Evolutionary conservation across 805 yeast genomes (phyloP).

Genomic region (Teunomyces lycoperdinae): DNA sequence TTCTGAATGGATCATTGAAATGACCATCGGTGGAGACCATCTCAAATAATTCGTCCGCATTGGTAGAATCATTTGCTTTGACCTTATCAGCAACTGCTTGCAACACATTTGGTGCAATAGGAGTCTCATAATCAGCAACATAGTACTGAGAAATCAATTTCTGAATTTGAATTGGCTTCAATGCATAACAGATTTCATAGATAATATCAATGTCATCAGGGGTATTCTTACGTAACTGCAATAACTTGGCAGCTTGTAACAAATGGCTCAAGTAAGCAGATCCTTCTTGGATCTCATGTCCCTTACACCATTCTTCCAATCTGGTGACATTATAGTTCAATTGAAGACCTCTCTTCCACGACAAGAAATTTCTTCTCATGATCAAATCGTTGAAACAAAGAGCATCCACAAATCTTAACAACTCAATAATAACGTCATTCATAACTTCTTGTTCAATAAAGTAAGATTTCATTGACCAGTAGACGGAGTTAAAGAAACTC

Average conservation of each 20-base stretch:
- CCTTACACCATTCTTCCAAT: slow-evolving; percentile 97
- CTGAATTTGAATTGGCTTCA: slow-evolving; percentile 95
- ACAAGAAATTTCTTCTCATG: slow-evolving; percentile 88
- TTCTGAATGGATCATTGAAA: slow-evolving; percentile 80
- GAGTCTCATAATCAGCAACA: slow-evolving; percentile 92
- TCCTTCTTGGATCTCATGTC: slow-evolving; percentile 87
- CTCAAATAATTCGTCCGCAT: slow-evolving; percentile 63
- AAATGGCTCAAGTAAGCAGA: slow-evolving; percentile 79
- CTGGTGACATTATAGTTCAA: slow-evolving; percentile 94
- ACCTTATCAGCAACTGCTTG: slow-evolving; percentile 79
- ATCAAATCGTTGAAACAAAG: slow-evolving; percentile 92
- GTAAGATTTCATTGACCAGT: slow-evolving; percentile 91
- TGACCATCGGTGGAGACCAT: slow-evolving; percentile 68
- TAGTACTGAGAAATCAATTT: slow-evolving; percentile 84
- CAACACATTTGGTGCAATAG: slow-evolving; percentile 78
- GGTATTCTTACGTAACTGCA: slow-evolving; percentile 88
- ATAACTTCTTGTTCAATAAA: slow-evolving; percentile 82
- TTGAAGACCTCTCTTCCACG: slow-evolving; percentile 98
- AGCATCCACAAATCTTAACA: slow-evolving; percentile 85
- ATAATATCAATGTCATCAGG: slow-evolving; percentile 87
- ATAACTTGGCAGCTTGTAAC: slow-evolving; percentile 86
- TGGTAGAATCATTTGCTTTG: slow-evolving; percentile 53
- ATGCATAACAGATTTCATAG: slow-evolving; percentile 90
- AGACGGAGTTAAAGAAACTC: slow-evolving; percentile 82
- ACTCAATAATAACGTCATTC: slow-evolving; percentile 78